These are phyloP conservation scores for Acacia concinna DNA, from an alignment of 331 rosid species.

Conservation along the genomic window DNA sequence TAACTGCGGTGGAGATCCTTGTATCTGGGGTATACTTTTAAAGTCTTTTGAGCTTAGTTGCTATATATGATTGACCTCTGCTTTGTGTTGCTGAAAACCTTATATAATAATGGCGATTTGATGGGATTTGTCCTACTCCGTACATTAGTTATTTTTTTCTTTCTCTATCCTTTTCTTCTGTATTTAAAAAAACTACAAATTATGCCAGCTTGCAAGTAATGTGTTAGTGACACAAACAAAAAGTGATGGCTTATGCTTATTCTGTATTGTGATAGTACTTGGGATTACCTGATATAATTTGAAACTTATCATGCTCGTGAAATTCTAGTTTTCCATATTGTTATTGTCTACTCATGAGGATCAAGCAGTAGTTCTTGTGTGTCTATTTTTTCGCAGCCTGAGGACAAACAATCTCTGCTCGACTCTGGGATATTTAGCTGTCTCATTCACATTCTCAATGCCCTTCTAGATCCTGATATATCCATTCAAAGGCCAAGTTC, in stretches of 20 bases:
- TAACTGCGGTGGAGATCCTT: slow-evolving; percentile 84
- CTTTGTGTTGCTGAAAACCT: slow-evolving; percentile 15
- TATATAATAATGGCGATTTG: neutral
- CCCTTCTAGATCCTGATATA: slow-evolving; percentile 81
- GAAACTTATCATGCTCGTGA: neutral
- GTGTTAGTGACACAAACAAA: neutral
- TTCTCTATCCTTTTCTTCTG: neutral
- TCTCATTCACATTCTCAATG: slow-evolving; percentile 86
- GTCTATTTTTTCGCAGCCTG: slow-evolving; percentile 65
- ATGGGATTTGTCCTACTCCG: slow-evolving; percentile 6
- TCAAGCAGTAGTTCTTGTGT: slow-evolving; percentile 29
- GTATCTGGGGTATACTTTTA: slow-evolving; percentile 81
- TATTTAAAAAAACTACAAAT: neutral
- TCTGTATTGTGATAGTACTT: slow-evolving; percentile 15
- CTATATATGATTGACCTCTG: slow-evolving; percentile 21
- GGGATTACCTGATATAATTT: neutral
- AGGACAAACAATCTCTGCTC: slow-evolving; percentile 96
- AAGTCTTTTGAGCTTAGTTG: slow-evolving; percentile 23
- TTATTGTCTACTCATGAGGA: slow-evolving; percentile 8
- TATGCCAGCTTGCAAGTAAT: slow-evolving; percentile 3
- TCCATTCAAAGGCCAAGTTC: slow-evolving; percentile 51
- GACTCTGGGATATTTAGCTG: slow-evolving; percentile 99
- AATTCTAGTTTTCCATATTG: neutral
- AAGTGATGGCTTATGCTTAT: slow-evolving; percentile 8
- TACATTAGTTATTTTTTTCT: neutral